Evolutionary conservation across 139 green algal species (phyloP), one percentile per base, ranked within the genome.

Genomic region (Chlorella sorokiniana): DNA sequence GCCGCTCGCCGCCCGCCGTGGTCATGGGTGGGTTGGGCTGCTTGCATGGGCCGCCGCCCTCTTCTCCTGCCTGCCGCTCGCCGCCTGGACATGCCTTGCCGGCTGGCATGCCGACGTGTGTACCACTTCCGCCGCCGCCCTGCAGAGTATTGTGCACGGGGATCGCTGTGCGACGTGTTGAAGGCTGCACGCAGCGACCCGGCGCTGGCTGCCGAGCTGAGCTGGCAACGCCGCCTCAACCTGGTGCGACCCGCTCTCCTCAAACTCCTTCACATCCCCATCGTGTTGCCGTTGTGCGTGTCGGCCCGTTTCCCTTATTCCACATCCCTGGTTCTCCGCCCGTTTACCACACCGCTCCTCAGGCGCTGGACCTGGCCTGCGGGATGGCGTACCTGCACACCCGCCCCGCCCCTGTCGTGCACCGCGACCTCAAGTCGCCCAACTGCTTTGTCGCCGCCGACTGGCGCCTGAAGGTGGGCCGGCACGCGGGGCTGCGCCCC

Each of bases 351-450:
- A 20, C 52, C 27, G 52, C 22, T 61, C 2, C 1, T 69, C 62
- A 86, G 84, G 62, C 62, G 8, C 10, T 40, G 31, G 62, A 69
- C 18, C 33, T 33, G 3, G 16, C 27, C 62, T 23, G 23, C 20
- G 62, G 27, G 33, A 42, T 69, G 62, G 33, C 41, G 31, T 69
- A 69, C 81, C 87, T 96, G 62, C 93, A 96, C 87, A 79, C 65
- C 42, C 92, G 86, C 81, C 62, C 48, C 4, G 93, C 93, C 2
- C 87, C 88, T 42, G 93, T 96, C 52, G 87, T 95, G 29, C 93
- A 96, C 82, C 69, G 93, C 16, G 93, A 96, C 68, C 85, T 96
- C 45, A 96, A 96, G 84, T 88, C 77, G 1, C 89, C 86, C 67
- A 91, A 92, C 75, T 77, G 86, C 11, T 79, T 91, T 1, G 72